A percentile compares a stretch with the other conserved stretches of the same genome.
Evolutionary conservation across 345 rosid species (phyloP).

Genomic region (Corchorus capsularis): DNA sequence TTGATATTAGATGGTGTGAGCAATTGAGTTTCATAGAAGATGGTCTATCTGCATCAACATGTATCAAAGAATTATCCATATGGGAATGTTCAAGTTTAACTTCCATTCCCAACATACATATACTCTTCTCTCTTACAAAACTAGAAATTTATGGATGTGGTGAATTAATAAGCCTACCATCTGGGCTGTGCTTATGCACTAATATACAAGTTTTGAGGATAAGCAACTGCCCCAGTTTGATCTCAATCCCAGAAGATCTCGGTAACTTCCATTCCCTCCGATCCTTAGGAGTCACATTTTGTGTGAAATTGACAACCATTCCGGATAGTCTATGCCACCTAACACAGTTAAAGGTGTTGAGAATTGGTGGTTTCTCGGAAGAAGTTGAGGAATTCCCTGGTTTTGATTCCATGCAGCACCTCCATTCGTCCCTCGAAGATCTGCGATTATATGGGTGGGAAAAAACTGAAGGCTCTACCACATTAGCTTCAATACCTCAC

Average conservation of each 20-base stretch:
- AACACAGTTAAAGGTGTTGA: not conserved
- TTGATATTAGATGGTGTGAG: not conserved
- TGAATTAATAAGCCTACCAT: not conserved
- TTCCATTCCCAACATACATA: not conserved
- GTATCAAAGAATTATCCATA: not conserved
- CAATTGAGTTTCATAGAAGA: not conserved
- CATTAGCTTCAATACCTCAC: slow-evolving; percentile 21
- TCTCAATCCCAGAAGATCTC: not conserved
- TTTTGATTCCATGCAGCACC: not conserved
- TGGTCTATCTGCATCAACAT: not conserved
- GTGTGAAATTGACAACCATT: not conserved
- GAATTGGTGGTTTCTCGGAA: not conserved
- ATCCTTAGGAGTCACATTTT: not conserved
- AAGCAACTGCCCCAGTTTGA: not conserved
- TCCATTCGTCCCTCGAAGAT: not conserved
- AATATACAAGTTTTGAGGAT: not conserved
- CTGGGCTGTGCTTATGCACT: not conserved
- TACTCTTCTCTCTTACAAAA: not conserved
- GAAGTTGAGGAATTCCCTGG: not conserved
- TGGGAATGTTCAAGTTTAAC: not conserved
- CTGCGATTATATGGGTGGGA: not conserved
- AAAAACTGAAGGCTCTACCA: not conserved
- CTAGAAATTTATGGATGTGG: not conserved
- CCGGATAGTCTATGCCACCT: not conserved
- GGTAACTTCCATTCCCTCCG: not conserved